Percentiles rank a stretch among this genome's conserved stretches.
Conservation (phyloP, 345 rosid genomes). For the Populus euphratica region DNA sequence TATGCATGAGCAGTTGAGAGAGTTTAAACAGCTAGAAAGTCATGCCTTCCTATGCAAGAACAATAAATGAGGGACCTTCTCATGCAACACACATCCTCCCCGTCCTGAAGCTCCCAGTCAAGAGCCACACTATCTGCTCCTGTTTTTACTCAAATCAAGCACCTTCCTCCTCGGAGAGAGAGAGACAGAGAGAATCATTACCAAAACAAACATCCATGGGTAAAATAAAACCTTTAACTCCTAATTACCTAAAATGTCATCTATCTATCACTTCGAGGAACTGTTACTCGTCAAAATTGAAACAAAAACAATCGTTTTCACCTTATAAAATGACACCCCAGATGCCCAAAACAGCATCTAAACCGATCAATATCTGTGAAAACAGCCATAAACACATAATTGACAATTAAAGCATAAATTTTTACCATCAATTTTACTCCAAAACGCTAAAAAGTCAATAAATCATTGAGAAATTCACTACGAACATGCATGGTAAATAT, state of each 20-base stretch:
- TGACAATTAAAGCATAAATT: no score
- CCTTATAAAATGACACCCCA: background rate
- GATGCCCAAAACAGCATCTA: background rate
- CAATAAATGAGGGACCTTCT: background rate
- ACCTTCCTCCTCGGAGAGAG: no score
- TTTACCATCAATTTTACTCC: no score
- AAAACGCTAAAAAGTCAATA: background rate
- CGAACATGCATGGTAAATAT: background rate
- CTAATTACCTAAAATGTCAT: background rate
- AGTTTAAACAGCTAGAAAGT: background rate
- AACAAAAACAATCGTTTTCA: background rate
- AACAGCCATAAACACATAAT: background rate
- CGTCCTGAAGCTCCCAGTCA: background rate
- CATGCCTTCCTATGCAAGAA: background rate
- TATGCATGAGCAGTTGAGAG: background rate
- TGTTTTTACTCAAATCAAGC: background rate
- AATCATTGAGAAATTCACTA: background rate
- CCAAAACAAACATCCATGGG: background rate
- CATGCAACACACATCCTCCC: background rate
- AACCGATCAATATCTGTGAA: background rate
- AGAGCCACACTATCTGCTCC: background rate
- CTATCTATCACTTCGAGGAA: background rate
- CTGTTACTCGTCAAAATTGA: background rate
- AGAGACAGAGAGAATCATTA: no score
- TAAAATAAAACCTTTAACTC: background rate